Percentiles rank a stretch among this genome's conserved stretches.
Evolutionary conservation across 805 yeast genomes (phyloP).

Genomic region (Starmerella floricola): DNA sequence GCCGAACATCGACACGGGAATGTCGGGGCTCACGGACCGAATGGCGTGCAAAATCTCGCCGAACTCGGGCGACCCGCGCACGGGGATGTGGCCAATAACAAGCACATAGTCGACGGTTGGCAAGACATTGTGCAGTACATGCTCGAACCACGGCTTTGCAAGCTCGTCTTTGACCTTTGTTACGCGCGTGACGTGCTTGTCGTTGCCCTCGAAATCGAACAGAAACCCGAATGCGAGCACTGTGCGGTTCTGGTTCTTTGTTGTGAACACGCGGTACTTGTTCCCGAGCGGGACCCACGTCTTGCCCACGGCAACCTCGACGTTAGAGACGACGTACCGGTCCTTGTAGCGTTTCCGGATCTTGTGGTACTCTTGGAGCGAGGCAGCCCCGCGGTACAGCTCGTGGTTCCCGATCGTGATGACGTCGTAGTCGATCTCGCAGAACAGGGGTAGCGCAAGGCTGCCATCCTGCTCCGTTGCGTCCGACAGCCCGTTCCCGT

Average conservation of each 20-base stretch:
- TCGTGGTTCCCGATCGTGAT: conserved; percentile 87
- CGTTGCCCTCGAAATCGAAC: conserved; percentile 58
- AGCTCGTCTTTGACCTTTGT: conserved; percentile 46
- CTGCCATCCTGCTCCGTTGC: conserved; percentile 59
- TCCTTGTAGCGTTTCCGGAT: conserved; percentile 41
- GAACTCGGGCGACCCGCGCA: conserved; percentile 45
- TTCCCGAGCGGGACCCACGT: conserved; percentile 54
- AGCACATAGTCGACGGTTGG: conserved; percentile 48
- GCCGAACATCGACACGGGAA: conserved; percentile 72
- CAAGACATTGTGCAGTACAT: conserved; percentile 27
- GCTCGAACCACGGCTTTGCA: conserved; percentile 50
- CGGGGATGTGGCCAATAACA: conserved; percentile 69
- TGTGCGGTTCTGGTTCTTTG: conserved; percentile 38
- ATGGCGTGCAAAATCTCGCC: conserved; percentile 37
- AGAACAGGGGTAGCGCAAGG: conserved; percentile 48
- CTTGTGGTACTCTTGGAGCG: conserved; percentile 48
- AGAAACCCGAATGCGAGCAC: conserved; percentile 64
- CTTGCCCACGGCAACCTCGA: conserved; percentile 26
- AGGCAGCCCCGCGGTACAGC: conserved; percentile 53
- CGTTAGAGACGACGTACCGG: conserved; percentile 42
- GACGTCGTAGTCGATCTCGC: conserved; percentile 53
- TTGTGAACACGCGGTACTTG: conserved; percentile 49
- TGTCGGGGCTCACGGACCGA: conserved; percentile 47
- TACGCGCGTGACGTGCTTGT: conserved; percentile 44
- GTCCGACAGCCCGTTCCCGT: conserved; percentile 78